Conservation (phyloP, 169 alveolate species). For the Blepharisma undulans region DNA sequence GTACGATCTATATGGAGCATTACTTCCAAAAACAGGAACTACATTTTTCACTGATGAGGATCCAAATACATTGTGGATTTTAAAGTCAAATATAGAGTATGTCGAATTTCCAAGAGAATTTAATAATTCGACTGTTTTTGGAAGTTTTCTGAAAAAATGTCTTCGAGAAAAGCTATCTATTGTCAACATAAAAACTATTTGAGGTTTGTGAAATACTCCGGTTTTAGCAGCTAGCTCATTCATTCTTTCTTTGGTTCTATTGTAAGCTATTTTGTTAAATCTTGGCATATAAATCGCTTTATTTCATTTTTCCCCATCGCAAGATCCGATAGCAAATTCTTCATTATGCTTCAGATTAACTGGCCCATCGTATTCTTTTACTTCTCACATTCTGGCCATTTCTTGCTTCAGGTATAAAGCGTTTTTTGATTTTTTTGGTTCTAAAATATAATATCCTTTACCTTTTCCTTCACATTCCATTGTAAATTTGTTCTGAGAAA, state of each 20-base stretch:
- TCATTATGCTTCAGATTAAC: background rate
- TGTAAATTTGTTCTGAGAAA: background rate
- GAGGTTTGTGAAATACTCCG: background rate
- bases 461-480: background rate
- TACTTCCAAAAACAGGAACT: background rate
- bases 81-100: slow-evolving; percentile 31
- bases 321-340: background rate
- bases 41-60: slow-evolving; percentile 8
- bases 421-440: background rate
- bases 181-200: slow-evolving; percentile 4
- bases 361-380: background rate
- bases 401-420: background rate
- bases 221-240: background rate
- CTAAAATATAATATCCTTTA: background rate
- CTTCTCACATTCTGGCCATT: background rate
- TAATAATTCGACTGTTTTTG: slow-evolving; percentile 14
- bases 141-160: slow-evolving; percentile 39
- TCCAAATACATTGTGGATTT: slow-evolving; percentile 33
- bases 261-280: background rate
- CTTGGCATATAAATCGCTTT: background rate
- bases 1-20: background rate
- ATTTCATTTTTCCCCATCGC: background rate
- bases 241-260: background rate
- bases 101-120: background rate
- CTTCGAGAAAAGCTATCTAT: slow-evolving; percentile 26